Percentiles rank a stretch among this genome's conserved stretches.
phyloP scores from a whole-genome alignment of 352 stramenopile genomes.

The Halophytophthora batemanensis region DNA sequence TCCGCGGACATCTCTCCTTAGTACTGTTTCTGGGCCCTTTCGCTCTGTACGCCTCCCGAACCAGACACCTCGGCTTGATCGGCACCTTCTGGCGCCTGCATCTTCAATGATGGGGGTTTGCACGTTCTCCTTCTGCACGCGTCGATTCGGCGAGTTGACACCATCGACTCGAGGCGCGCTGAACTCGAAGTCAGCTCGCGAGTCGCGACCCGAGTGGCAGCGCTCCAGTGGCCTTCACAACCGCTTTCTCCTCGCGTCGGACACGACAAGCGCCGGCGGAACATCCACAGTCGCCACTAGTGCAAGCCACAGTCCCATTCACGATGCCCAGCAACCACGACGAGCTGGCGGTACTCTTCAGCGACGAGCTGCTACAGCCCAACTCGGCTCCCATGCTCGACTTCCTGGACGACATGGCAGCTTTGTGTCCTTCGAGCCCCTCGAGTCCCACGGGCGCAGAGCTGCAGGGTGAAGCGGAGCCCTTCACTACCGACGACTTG shows the following conservation, averaged over 20 bases:
- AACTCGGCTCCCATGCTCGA: conserved; percentile 2
- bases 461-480: conserved; percentile 18
- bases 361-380: conserved; percentile 2
- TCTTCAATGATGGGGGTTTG: conserved; percentile 32
- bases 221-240: conserved; percentile 10
- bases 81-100: no score
- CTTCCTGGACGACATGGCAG: not conserved
- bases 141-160: no score
- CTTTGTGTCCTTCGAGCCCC: not conserved
- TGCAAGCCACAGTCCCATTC: conserved; percentile 5
- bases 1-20: no score
- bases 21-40: no score
- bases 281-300: no score
- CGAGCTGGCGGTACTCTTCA: conserved; percentile 13
- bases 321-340: conserved; percentile 13
- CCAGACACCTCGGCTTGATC: no score
- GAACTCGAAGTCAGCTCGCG: no score
- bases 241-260: conserved; percentile 14
- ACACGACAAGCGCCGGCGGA: not conserved
- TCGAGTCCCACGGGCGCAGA: conserved; percentile 14
- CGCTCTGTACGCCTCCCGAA: no score
- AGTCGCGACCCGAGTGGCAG: no score
- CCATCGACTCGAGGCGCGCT: no score
- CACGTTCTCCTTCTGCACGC: conserved; percentile 6
- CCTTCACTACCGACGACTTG: conserved; percentile 27